phyloP scores from a whole-genome alignment of 2,329 filamentous ascomycete species.

The Colletotrichum sp. region DNA sequence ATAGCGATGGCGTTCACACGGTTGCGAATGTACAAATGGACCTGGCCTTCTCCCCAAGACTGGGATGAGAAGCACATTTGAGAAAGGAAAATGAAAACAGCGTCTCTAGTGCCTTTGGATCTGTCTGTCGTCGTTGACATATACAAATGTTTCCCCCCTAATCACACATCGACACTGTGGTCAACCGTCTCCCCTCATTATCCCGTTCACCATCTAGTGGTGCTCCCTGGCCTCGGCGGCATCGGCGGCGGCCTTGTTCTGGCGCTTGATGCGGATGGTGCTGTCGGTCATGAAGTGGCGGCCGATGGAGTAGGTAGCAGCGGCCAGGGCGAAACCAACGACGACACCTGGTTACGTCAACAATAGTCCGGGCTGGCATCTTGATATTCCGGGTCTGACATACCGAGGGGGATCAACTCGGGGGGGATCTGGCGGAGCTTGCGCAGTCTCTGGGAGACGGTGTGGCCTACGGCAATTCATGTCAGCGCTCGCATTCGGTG shows the following conservation, averaged over 20 bases:
- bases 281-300: constrained; percentile 90
- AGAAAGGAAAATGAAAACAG: constrained; percentile 18
- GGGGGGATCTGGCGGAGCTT: constrained; percentile 88
- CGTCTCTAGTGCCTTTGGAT: constrained; percentile 17
- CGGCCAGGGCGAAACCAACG: constrained; percentile 81
- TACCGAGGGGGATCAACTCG: constrained; percentile 95
- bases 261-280: constrained; percentile 85
- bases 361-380: background rate
- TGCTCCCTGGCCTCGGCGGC: constrained; percentile 35
- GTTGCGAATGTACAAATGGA: constrained; percentile 19
- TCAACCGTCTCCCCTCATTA: constrained; percentile 8
- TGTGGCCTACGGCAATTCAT: constrained; percentile 73
- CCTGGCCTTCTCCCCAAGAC: background rate
- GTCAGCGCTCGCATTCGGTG: constrained; percentile 7
- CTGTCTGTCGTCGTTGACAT: constrained; percentile 22
- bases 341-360: constrained; percentile 69
- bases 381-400: constrained; percentile 36
- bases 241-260: constrained; percentile 50
- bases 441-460: constrained; percentile 92
- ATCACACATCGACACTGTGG: constrained; percentile 18
- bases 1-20: constrained; percentile 52
- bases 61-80: background rate
- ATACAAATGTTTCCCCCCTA: constrained; percentile 21
- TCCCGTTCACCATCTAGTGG: constrained; percentile 32
- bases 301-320: constrained; percentile 80